Evolutionary conservation across 2,329 filamentous ascomycete genomes (phyloP).

Genomic region (Graphilbum ipis-grandicollis): DNA sequence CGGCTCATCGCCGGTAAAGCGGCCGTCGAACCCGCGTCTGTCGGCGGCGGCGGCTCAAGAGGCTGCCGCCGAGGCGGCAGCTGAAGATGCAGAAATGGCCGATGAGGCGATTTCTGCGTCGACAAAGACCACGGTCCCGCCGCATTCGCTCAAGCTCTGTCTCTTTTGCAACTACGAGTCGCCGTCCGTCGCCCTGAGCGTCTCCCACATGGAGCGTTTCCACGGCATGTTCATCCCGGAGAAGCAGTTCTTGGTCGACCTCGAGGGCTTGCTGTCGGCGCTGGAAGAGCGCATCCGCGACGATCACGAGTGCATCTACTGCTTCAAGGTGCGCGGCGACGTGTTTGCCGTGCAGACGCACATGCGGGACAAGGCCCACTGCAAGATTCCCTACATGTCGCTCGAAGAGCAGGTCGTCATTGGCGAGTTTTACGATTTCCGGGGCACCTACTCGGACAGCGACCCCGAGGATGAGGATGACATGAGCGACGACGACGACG

Average conservation of each 20-base stretch:
- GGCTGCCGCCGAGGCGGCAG: constrained; percentile 6
- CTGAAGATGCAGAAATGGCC: background rate
- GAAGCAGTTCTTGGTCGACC: constrained; percentile 61
- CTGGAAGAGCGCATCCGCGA: constrained; percentile 67
- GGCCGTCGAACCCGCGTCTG: constrained; percentile 33
- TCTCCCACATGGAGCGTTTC: constrained; percentile 76
- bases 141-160: constrained; percentile 39
- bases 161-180: constrained; percentile 88
- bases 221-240: constrained; percentile 97
- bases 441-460: constrained; percentile 80
- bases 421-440: constrained; percentile 94
- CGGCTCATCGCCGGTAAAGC: constrained; percentile 31
- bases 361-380: constrained; percentile 94
- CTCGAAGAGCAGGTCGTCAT: constrained; percentile 87
- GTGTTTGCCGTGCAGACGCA: constrained; percentile 77
- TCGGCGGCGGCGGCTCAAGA: constrained; percentile 20
- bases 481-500: constrained; percentile 40
- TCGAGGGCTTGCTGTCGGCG: constrained; percentile 64
- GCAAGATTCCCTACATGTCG: constrained; percentile 82
- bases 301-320: constrained; percentile 73
- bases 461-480: constrained; percentile 39
- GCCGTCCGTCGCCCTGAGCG: constrained; percentile 55
- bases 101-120: constrained; percentile 13
- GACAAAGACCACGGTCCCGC: constrained; percentile 15
- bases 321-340: constrained; percentile 65